Conservation (phyloP, 257 asterid genomes). For the Rubia yunnanensis region DNA sequence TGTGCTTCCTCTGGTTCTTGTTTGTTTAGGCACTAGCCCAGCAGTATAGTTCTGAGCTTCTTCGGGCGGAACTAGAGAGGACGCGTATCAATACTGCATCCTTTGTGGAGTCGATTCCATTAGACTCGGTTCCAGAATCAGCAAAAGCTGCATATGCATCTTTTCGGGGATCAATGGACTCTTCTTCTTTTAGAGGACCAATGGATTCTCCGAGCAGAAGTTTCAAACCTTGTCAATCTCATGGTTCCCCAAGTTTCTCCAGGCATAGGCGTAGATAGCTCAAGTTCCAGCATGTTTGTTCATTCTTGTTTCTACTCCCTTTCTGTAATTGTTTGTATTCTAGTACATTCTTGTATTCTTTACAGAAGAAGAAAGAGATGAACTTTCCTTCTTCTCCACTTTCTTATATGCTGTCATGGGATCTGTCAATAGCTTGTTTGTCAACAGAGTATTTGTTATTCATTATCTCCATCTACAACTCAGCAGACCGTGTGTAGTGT, state of each 20-base stretch:
- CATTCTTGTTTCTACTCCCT: neutral
- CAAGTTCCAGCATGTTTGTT: neutral
- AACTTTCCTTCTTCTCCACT: neutral
- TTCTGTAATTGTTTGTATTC: slow-evolving; percentile 10
- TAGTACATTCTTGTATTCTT: slow-evolving; percentile 7
- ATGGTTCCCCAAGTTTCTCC: slow-evolving; percentile 66
- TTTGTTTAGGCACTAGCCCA: slow-evolving; percentile 76
- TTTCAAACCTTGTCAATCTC: slow-evolving; percentile 41
- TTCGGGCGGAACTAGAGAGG: slow-evolving; percentile 87
- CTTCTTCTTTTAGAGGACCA: slow-evolving; percentile 64
- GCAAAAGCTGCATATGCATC: slow-evolving; percentile 99
- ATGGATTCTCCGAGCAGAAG: slow-evolving; percentile 65
- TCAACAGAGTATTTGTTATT: neutral
- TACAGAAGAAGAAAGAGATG: neutral
- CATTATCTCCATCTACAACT: neutral
- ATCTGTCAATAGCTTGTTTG: neutral
- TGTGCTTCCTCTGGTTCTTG: slow-evolving; percentile 4
- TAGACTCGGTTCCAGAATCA: slow-evolving; percentile 84
- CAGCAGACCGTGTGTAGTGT: too few species aligned
- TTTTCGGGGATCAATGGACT: slow-evolving; percentile 59
- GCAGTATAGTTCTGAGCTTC: slow-evolving; percentile 81
- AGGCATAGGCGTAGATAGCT: slow-evolving; percentile 75
- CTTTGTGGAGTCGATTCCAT: slow-evolving; percentile 73
- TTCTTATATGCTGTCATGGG: neutral
- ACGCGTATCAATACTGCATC: slow-evolving; percentile 91